Evolutionary conservation across 495 filamentous ascomycete species (phyloP).

Genomic region (Penicillium angulare): DNA sequence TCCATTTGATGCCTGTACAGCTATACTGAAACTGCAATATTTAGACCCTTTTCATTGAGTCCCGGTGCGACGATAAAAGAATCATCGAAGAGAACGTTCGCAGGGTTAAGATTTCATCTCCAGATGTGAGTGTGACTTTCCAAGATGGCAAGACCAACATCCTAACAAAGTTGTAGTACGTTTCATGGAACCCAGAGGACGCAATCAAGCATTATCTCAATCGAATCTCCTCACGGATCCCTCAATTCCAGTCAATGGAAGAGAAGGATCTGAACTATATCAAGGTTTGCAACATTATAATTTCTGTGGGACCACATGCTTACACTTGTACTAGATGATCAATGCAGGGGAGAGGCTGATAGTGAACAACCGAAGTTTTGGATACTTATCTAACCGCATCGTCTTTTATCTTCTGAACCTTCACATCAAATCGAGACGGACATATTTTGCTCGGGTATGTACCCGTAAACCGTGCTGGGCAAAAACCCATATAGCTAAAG

Average conservation of each 20-base stretch:
- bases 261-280: conserved; percentile 92
- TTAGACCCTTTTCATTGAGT: conserved; percentile 94
- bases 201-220: conserved; percentile 88
- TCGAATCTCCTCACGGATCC: conserved; percentile 87
- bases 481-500: neutral
- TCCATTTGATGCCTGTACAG: neutral
- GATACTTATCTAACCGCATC: conserved; percentile 92
- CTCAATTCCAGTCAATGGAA: conserved; percentile 95
- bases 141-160: conserved; percentile 7
- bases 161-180: conserved; percentile 53
- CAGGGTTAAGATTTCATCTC: conserved; percentile 97
- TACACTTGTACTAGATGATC: conserved; percentile 67
- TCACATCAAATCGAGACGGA: conserved; percentile 89
- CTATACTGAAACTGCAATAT: neutral
- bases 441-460: conserved; percentile 85
- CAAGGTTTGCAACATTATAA: conserved; percentile 53
- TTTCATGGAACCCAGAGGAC: conserved; percentile 85
- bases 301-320: neutral
- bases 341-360: conserved; percentile 91
- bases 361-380: conserved; percentile 94
- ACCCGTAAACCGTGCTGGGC: neutral
- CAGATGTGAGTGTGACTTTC: conserved; percentile 61
- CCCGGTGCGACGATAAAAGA: conserved; percentile 84
- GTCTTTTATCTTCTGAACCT: conserved; percentile 98
- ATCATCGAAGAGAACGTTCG: conserved; percentile 98